Base-by-base conservation (phyloP, 1,284 basidiomycete genomes). In the Trametes sp. region DNA sequence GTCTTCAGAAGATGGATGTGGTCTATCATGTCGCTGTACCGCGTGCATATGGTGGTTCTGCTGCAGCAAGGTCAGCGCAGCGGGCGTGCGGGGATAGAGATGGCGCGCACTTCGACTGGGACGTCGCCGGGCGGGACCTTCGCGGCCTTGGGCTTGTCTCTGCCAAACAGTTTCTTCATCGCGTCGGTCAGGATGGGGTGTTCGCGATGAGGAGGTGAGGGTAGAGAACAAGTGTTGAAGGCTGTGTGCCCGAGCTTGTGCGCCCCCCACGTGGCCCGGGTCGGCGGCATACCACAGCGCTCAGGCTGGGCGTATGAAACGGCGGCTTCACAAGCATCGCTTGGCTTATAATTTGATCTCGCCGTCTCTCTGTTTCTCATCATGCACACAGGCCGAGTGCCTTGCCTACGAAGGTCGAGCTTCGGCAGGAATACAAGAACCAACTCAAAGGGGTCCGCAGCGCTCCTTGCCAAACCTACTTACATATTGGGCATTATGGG, bases 151-250 rank as follows among this genome's bases (percentile, higher is more conserved):
- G 70, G 70, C 61, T 83, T 85, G 69, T 84, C 83, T 56, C 83
- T 75, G 35, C 74, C 76, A 54, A 85, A 85, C 44, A 85, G 74
- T 72, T 80, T 84, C 77, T 79, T 84, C 83, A 85, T 85, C 51
- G 64, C 29, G 60, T 38, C 26, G 59, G 36, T 49, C 28, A 28
- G 53, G 49, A 24, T 51, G 53, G 56, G 49, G 57, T 29, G 13
- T 61, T 53, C 57, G 61, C 46, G 59, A 55, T 57, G 57, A 54
- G 61, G 56, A 57, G 60, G 60, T 55, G 48, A 33, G 58, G 59
- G 66, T 24, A 13, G 62, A 56, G 61, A 60, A 64, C 60, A 62
- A 61, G 44, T 35, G 59, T 52, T 33, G 31, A 59, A 65, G 67
- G 66, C 66, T 67, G 66, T 67, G 66, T 61, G 63, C 55, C 55